Evolutionary conservation across 257 asterid genomes (phyloP).

Genomic region (Solanum virginianum): DNA sequence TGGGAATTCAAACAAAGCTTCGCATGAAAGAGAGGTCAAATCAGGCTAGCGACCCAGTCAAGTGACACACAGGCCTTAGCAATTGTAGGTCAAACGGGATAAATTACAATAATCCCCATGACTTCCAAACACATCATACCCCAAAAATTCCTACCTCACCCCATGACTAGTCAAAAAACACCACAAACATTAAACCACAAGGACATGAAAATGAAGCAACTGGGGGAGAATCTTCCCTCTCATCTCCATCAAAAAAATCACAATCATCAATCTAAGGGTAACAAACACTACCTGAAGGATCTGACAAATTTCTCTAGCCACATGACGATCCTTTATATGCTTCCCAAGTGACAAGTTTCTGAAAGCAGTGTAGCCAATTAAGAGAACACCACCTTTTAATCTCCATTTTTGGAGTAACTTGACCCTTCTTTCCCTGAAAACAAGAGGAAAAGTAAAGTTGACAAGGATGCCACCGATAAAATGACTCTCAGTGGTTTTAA

Average conservation of each 20-base stretch:
- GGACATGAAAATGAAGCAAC: background rate
- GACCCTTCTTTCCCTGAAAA: slow-evolving; percentile 70
- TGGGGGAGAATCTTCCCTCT: background rate
- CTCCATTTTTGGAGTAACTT: slow-evolving; percentile 78
- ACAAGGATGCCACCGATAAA: background rate
- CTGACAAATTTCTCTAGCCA: slow-evolving; percentile 64
- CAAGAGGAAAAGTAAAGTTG: background rate
- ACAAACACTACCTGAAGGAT: slow-evolving; percentile 61
- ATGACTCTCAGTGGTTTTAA: background rate
- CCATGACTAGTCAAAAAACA: background rate
- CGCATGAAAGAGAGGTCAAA: background rate
- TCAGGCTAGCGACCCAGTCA: background rate
- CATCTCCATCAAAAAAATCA: background rate
- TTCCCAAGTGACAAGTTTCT: slow-evolving; percentile 86
- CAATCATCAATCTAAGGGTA: background rate
- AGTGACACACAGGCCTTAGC: background rate
- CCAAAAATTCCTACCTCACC: background rate
- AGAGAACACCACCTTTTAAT: slow-evolving; percentile 78
- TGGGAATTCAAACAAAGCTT: background rate
- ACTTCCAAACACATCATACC: background rate
- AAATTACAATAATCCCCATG: background rate
- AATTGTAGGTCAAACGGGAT: background rate
- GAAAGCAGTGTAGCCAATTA: slow-evolving; percentile 83
- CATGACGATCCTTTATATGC: slow-evolving; percentile 69
- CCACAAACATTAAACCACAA: background rate